Evolutionary conservation across 495 filamentous ascomycete genomes (phyloP).

Genomic region (Tuber borchii): DNA sequence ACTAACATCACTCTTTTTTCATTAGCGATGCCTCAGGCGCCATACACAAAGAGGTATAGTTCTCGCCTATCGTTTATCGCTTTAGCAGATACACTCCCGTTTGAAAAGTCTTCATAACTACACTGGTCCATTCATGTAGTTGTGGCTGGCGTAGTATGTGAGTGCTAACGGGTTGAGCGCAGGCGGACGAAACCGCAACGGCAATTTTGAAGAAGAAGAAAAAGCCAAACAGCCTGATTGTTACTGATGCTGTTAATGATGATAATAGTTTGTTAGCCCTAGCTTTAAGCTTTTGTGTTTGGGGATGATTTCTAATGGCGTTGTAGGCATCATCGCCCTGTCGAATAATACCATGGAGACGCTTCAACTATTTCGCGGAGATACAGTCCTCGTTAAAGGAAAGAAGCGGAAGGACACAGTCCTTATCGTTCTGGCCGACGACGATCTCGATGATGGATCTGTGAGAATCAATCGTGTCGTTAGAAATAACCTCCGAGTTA

Average conservation of each 20-base stretch:
- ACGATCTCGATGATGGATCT: constrained; percentile 94
- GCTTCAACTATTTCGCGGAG: constrained; percentile 93
- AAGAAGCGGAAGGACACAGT: constrained; percentile 99
- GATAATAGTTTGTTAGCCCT: constrained; percentile 67
- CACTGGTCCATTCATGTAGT: no score
- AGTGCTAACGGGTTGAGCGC: constrained; percentile 39
- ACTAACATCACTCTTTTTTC: constrained; percentile 31
- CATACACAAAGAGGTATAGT: constrained; percentile 72
- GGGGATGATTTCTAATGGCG: constrained; percentile 16
- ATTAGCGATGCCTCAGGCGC: constrained; percentile 79
- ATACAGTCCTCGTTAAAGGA: constrained; percentile 94
- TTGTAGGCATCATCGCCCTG: constrained; percentile 68
- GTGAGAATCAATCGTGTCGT: constrained; percentile 97
- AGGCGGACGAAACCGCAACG: constrained; percentile 90
- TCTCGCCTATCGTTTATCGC: constrained; percentile 11
- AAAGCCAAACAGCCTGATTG: constrained; percentile 98
- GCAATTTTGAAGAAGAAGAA: constrained; percentile 99
- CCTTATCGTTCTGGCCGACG: constrained; percentile 91
- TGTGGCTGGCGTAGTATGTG: no score
- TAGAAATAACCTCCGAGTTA: constrained; percentile 93
- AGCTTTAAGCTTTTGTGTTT: background rate
- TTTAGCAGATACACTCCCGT: background rate
- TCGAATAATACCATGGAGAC: constrained; percentile 99
- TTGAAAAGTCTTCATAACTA: no score
- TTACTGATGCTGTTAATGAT: constrained; percentile 96